Percentiles rank a stretch among this genome's conserved stretches.
Evolutionary conservation across 2,329 filamentous ascomycete species (phyloP).

Genomic region (Epichloe gansuensis): DNA sequence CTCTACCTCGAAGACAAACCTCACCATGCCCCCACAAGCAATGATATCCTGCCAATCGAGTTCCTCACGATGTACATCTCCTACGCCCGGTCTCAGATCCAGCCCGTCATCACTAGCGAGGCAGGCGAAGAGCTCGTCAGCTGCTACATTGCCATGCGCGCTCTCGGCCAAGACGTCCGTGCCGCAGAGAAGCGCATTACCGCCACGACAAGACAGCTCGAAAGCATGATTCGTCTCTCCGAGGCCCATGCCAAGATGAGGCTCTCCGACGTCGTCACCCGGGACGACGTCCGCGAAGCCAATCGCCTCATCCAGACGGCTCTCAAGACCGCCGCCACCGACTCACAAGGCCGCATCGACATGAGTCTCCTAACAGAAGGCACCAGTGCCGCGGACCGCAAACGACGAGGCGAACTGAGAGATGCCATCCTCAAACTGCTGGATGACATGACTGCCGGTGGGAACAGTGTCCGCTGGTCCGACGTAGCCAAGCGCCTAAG

Average conservation of each 20-base stretch:
- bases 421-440: slow-evolving; percentile 59
- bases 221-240: slow-evolving; percentile 93
- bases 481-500: slow-evolving; percentile 63
- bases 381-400: slow-evolving; percentile 77
- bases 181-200: slow-evolving; percentile 92
- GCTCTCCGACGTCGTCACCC: slow-evolving; percentile 61
- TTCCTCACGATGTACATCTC: slow-evolving; percentile 96
- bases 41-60: slow-evolving; percentile 82
- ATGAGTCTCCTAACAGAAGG: slow-evolving; percentile 93
- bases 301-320: slow-evolving; percentile 87
- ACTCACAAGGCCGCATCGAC: slow-evolving; percentile 83
- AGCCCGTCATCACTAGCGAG: slow-evolving; percentile 66
- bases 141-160: slow-evolving; percentile 88
- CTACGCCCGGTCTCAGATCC: slow-evolving; percentile 76
- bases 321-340: slow-evolving; percentile 94
- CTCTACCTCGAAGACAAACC: slow-evolving; percentile 96
- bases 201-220: slow-evolving; percentile 88
- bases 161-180: slow-evolving; percentile 77
- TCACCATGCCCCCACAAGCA: slow-evolving; percentile 59
- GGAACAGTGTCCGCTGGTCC: slow-evolving; percentile 58
- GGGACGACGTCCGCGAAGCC: slow-evolving; percentile 75
- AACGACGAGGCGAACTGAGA: slow-evolving; percentile 74
- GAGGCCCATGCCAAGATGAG: slow-evolving; percentile 99
- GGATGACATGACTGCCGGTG: slow-evolving; percentile 64
- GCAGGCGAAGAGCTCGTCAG: slow-evolving; percentile 76